Evolutionary conservation across 495 filamentous ascomycete genomes (phyloP).

Genomic region (Tuber microsphaerosporum): DNA sequence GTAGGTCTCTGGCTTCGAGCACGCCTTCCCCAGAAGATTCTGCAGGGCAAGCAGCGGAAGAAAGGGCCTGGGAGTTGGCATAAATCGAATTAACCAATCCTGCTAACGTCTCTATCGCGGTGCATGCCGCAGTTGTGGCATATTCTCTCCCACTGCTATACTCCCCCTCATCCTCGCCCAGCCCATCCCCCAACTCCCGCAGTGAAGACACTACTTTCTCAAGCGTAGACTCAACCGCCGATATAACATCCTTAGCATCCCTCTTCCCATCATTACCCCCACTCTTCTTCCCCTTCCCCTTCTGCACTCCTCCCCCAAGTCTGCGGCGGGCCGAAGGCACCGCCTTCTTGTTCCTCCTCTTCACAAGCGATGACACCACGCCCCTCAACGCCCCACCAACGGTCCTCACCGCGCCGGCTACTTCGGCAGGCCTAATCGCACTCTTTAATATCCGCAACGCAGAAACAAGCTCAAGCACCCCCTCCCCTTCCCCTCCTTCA

Average conservation of each 20-base stretch:
- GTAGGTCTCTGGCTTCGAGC: conserved; percentile 13
- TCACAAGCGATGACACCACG: not conserved
- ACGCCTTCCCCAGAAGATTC: not conserved
- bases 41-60: conserved; percentile 8
- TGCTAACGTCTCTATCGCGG: conserved; percentile 15
- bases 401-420: not conserved
- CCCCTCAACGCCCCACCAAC: not conserved
- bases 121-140: conserved; percentile 12
- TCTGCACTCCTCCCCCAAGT: not conserved
- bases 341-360: not conserved
- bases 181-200: not conserved
- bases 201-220: conserved; percentile 15
- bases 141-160: conserved; percentile 8
- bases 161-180: not conserved
- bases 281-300: not conserved
- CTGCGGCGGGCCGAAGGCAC: not conserved
- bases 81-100: conserved; percentile 18
- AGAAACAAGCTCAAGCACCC: not conserved
- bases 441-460: not conserved
- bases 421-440: not conserved
- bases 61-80: conserved; percentile 13
- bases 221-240: not conserved
- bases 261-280: not conserved
- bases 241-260: not conserved
- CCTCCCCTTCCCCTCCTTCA: not conserved